These are phyloP conservation scores for Botrytis aclada DNA, from an alignment of 2,329 filamentous ascomycete species.

Conservation along the genomic window DNA sequence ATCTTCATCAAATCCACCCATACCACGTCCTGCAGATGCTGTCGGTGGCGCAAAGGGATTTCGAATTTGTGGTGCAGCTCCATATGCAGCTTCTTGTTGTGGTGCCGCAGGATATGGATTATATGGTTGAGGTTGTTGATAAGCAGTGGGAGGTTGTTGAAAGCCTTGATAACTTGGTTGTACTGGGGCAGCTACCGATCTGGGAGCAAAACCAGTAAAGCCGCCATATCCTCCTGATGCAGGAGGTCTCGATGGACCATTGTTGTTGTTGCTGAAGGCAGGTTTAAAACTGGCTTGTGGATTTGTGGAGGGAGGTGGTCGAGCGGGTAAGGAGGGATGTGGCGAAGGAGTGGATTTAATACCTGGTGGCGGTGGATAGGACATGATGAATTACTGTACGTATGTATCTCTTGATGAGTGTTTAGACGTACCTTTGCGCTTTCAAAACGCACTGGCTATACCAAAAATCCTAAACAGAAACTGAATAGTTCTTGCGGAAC, in stretches of 20 bases:
- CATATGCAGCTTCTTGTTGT: conserved; percentile 41
- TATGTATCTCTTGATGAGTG: conserved; percentile 32
- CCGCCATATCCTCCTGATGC: conserved; percentile 33
- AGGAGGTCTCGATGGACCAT: conserved; percentile 29
- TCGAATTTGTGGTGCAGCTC: conserved; percentile 64
- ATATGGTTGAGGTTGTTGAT: conserved; percentile 28
- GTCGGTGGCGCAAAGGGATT: conserved; percentile 76
- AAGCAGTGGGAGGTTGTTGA: conserved; percentile 34
- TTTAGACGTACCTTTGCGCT: conserved; percentile 40
- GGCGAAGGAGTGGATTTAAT: conserved; percentile 45
- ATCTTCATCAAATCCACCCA: conserved; percentile 52
- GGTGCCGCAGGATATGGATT: conserved; percentile 29
- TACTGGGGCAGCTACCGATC: conserved; percentile 50
- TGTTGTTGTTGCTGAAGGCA: conserved; percentile 22
- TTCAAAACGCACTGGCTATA: conserved; percentile 26
- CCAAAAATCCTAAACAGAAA: conserved; percentile 9
- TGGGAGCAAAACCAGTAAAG: conserved; percentile 58
- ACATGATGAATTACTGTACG: conserved; percentile 64
- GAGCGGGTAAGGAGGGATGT: conserved; percentile 70
- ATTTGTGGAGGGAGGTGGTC: conserved; percentile 60
- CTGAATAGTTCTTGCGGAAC: not conserved
- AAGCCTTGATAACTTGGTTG: conserved; percentile 29
- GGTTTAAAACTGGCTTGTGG: conserved; percentile 30
- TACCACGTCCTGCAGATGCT: conserved; percentile 40
- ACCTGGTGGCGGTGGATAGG: conserved; percentile 84